phyloP scores from a whole-genome alignment of 2,329 filamentous ascomycete species.

The Claviceps humidiphila region DNA sequence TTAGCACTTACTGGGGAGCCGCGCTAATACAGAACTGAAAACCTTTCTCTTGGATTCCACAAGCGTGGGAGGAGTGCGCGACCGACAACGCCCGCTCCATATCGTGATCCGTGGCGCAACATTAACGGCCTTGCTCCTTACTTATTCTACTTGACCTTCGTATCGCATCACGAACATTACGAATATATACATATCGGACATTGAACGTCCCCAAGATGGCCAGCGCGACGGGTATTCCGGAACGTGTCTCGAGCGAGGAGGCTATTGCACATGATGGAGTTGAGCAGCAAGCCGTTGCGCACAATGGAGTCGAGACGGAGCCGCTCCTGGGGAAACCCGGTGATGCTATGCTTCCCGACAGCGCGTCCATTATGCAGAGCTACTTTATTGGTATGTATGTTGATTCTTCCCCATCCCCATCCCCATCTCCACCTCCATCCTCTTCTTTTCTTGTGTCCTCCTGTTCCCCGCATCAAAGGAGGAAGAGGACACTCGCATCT shows the following conservation, averaged over 20 bases:
- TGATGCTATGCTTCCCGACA: slow-evolving; percentile 57
- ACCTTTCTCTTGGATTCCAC: neutral
- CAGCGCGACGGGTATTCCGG: slow-evolving; percentile 53
- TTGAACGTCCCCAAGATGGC: slow-evolving; percentile 37
- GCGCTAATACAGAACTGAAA: too few relatives aligned
- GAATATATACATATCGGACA: neutral
- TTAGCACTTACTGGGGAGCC: neutral
- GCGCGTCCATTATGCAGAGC: slow-evolving; percentile 53
- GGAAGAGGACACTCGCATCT: neutral
- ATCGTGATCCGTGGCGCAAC: neutral
- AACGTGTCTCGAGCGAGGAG: slow-evolving; percentile 23
- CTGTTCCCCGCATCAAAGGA: neutral
- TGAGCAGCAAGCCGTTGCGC: too few relatives aligned
- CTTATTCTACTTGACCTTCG: too few relatives aligned
- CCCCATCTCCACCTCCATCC: neutral
- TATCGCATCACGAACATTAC: neutral
- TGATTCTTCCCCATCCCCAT: too few relatives aligned
- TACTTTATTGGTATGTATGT: slow-evolving; percentile 51
- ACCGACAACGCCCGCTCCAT: neutral
- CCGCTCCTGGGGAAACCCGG: slow-evolving; percentile 44
- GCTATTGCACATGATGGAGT: neutral
- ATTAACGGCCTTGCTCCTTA: too few relatives aligned
- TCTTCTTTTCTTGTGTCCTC: neutral
- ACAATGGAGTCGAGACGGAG: slow-evolving; percentile 23
- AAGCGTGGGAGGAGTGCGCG: neutral